A percentile compares a stretch with the other conserved stretches of the same genome.
Evolutionary conservation across 23 red algal species (phyloP).

Genomic region (Cyanidium caldarium): DNA sequence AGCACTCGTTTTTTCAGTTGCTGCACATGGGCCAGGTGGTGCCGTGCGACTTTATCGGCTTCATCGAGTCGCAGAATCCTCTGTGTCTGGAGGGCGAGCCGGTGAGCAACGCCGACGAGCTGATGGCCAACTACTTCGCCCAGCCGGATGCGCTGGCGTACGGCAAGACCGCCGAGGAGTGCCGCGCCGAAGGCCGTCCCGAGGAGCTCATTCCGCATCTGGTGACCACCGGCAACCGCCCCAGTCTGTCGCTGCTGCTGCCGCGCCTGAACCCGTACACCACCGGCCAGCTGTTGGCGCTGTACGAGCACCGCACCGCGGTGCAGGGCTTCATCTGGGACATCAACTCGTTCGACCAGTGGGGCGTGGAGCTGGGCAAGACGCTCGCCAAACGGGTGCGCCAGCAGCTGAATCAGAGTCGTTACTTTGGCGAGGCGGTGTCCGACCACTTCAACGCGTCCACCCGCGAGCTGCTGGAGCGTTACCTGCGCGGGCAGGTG

Average conservation of each 20-base stretch:
- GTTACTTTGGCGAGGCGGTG: conserved; percentile 44
- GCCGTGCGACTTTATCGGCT: conserved; percentile 80
- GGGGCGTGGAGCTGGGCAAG: conserved; percentile 94
- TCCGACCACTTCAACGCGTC: conserved; percentile 55
- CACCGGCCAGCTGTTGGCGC: conserved; percentile 65
- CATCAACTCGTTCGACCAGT: conserved; percentile 98
- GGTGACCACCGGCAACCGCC: conserved; percentile 76
- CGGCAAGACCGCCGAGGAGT: conserved; percentile 79
- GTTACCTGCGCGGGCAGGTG: conserved; percentile 52
- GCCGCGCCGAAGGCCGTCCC: conserved; percentile 37
- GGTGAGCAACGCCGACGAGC: conserved; percentile 79
- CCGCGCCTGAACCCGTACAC: conserved; percentile 50
- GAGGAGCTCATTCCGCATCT: conserved; percentile 67
- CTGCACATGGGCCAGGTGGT: conserved; percentile 81
- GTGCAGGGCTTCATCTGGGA: conserved; percentile 98
- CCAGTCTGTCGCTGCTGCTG: conserved; percentile 47
- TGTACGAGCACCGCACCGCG: conserved; percentile 93
- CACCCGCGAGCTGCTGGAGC: conserved; percentile 39
- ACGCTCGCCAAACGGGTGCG: conserved; percentile 83
- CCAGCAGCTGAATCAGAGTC: conserved; percentile 47
- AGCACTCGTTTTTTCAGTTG: conserved; percentile 97
- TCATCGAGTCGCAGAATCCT: conserved; percentile 61
- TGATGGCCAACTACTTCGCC: conserved; percentile 98
- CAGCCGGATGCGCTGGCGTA: conserved; percentile 90
- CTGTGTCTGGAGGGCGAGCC: conserved; percentile 60